Evolutionary conservation across 2,329 filamentous ascomycete genomes (phyloP).

Genomic region (Diaporthe longicolla): DNA sequence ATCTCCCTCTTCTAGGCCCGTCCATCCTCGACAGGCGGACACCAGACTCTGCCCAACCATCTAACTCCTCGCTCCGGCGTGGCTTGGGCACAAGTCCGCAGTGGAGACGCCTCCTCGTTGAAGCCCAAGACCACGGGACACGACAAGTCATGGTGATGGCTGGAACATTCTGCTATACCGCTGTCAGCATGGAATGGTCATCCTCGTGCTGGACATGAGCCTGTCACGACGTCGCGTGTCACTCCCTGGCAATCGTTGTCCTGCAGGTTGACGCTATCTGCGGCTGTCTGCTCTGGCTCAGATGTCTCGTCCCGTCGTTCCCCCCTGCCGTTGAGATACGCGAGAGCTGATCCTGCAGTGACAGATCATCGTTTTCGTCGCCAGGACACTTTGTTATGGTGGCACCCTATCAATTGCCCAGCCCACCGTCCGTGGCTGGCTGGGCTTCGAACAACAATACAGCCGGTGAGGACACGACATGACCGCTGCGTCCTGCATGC

Average conservation of each 20-base stretch:
- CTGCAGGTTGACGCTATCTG: conserved; percentile 9
- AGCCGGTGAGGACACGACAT: conserved; percentile 29
- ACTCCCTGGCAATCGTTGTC: conserved; percentile 2
- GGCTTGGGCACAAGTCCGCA: neutral
- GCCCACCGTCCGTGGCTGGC: conserved; percentile 17
- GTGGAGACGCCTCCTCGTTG: neutral
- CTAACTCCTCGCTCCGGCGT: neutral
- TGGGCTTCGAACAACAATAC: conserved; percentile 26
- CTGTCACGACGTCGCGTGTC: conserved; percentile 4
- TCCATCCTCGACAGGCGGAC: neutral
- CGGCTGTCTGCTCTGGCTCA: conserved; percentile 32
- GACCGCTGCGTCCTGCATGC: conserved; percentile 23
- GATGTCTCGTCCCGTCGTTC: conserved; percentile 23
- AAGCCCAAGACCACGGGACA: neutral
- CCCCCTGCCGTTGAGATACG: conserved; percentile 41
- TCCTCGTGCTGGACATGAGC: conserved; percentile 1
- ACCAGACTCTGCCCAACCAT: neutral
- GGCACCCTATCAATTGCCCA: conserved; percentile 18
- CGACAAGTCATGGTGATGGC: neutral
- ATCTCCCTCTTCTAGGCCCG: neutral
- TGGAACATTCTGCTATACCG: neutral
- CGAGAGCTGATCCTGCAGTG: conserved; percentile 42
- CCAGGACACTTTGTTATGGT: conserved; percentile 1
- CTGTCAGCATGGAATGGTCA: neutral
- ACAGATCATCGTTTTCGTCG: conserved; percentile 39